Conservation (phyloP, 2,329 filamentous ascomycete genomes). For the Microthyrium microscopicum region DNA sequence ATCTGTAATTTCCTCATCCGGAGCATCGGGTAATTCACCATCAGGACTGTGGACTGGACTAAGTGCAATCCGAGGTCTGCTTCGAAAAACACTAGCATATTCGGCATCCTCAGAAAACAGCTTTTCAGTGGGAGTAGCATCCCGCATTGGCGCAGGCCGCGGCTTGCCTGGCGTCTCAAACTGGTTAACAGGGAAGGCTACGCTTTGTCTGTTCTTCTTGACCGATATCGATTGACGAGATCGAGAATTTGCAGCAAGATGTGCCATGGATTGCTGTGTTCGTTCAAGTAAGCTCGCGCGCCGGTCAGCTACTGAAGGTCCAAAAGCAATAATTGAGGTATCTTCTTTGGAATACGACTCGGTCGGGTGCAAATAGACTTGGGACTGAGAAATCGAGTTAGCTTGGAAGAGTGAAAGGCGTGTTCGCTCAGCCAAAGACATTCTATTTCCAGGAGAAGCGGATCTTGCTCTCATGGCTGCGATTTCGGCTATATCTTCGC, state of each 20-base stretch:
- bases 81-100: conserved; percentile 71
- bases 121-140: conserved; percentile 44
- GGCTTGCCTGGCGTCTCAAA: conserved; percentile 34
- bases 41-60: conserved; percentile 37
- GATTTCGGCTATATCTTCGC: too few species aligned
- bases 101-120: conserved; percentile 57
- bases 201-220: conserved; percentile 17
- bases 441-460: too few species aligned
- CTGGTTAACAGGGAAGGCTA: conserved; percentile 34
- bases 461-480: too few species aligned
- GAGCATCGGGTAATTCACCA: too few species aligned
- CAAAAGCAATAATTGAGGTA: too few species aligned
- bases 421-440: too few species aligned
- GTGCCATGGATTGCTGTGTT: conserved; percentile 65
- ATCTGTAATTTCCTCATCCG: not conserved
- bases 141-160: conserved; percentile 16
- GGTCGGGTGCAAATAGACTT: too few species aligned
- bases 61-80: conserved; percentile 59
- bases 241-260: conserved; percentile 27
- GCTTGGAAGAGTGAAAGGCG: too few species aligned
- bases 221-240: conserved; percentile 14
- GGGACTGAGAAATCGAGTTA: too few species aligned
- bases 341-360: too few species aligned
- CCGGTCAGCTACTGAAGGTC: too few species aligned
- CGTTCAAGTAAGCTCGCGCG: conserved; percentile 51